Conservation (phyloP, 805 yeast genomes). For the Schwanniomyces polymorphus region DNA sequence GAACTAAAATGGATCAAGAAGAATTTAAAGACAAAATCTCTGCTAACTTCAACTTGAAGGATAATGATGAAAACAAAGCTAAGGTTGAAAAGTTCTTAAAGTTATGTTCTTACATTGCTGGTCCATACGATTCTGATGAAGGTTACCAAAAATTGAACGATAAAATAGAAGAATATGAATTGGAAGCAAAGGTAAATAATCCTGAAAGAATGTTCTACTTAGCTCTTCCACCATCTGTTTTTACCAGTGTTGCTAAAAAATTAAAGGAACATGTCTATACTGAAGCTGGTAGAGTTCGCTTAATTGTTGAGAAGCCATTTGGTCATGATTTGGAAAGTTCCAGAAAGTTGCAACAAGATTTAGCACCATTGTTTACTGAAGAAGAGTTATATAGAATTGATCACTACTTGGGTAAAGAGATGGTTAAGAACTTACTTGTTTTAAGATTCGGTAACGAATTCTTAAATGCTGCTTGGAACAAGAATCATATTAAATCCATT, state of each 20-base stretch:
- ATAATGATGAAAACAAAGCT: conserved; percentile 36
- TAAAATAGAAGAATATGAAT: conserved; percentile 61
- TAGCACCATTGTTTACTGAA: conserved; percentile 87
- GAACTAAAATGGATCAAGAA: conserved; percentile 68
- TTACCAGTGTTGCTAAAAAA: conserved; percentile 73
- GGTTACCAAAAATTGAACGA: conserved; percentile 64
- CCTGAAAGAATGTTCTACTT: conserved; percentile 86
- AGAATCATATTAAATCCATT: conserved; percentile 70
- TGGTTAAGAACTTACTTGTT: conserved; percentile 91
- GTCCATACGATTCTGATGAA: conserved; percentile 76
- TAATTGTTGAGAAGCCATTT: conserved; percentile 95
- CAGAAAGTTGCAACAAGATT: conserved; percentile 68
- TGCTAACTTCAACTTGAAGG: conserved; percentile 54
- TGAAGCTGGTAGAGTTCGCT: conserved; percentile 63
- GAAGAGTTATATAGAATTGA: conserved; percentile 94
- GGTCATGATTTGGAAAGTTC: conserved; percentile 87
- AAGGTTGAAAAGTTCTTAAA: conserved; percentile 64
- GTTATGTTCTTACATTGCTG: conserved; percentile 67
- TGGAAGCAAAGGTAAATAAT: conserved; percentile 37
- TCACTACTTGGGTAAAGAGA: conserved; percentile 96
- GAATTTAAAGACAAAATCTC: conserved; percentile 70
- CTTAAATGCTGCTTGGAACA: conserved; percentile 87
- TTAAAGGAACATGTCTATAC: conserved; percentile 71
- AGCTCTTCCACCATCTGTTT: conserved; percentile 94
- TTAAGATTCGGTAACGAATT: conserved; percentile 90